These are phyloP conservation scores for Leptographium wingfieldii DNA, from an alignment of 2,329 filamentous ascomycete genomes.

Conservation along the genomic window DNA sequence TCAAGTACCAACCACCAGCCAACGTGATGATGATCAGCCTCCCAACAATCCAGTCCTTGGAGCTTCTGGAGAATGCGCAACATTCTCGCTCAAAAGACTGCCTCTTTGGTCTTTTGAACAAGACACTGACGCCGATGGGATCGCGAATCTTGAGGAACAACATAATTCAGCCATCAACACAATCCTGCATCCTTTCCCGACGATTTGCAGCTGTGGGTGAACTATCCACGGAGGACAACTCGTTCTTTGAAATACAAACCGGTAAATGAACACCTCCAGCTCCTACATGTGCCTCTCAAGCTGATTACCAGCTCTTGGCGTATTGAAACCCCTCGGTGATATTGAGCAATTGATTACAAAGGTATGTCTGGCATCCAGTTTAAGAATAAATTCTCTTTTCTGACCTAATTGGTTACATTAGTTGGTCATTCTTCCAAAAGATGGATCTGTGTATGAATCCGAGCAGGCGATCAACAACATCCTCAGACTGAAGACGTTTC, in stretches of 20 bases:
- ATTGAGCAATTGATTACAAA: constrained; percentile 68
- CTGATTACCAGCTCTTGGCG: constrained; percentile 9
- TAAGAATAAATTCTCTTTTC: fast-evolving
- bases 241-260: constrained; percentile 65
- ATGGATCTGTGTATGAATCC: constrained; percentile 50
- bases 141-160: constrained; percentile 70
- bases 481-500: constrained; percentile 73
- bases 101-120: constrained; percentile 73
- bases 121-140: constrained; percentile 82
- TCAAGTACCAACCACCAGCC: constrained; percentile 78
- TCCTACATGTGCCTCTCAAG: not conserved
- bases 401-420: constrained; percentile 18
- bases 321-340: constrained; percentile 56
- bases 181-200: constrained; percentile 48
- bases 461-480: constrained; percentile 81
- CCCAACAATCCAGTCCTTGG: constrained; percentile 73
- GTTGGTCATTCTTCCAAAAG: constrained; percentile 62
- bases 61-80: constrained; percentile 79
- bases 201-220: constrained; percentile 79
- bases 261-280: constrained; percentile 28
- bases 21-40: constrained; percentile 94
- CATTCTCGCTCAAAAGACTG: constrained; percentile 68
- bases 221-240: constrained; percentile 66
- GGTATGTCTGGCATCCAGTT: constrained; percentile 25
- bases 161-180: constrained; percentile 78